phyloP scores from a whole-genome alignment of 768 basidiomycete genomes.

The Coprinopsis cinerea region DNA sequence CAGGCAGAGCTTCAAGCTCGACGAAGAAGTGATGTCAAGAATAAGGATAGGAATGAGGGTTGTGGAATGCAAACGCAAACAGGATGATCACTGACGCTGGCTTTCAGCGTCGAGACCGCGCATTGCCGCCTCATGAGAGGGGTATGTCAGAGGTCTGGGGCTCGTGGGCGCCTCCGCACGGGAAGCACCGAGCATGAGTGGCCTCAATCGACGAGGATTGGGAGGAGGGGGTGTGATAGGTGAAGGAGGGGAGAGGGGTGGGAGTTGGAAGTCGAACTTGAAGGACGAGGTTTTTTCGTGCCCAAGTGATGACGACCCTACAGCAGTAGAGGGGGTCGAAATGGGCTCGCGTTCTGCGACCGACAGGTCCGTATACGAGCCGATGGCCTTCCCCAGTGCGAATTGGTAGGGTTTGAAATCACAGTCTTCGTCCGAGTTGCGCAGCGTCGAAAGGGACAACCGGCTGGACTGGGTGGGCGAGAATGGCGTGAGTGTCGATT shows the following conservation, averaged over 20 bases:
- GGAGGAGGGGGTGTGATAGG: background rate
- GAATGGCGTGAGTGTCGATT: constrained; percentile 5
- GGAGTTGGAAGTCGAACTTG: background rate
- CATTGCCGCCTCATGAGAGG: background rate
- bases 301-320: background rate
- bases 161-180: background rate
- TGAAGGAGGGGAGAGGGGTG: background rate
- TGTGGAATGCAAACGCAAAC: background rate
- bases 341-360: background rate
- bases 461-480: background rate
- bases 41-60: background rate
- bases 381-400: constrained; percentile 9
- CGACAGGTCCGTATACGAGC: constrained; percentile 12
- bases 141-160: background rate
- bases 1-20: background rate
- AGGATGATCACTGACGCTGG: background rate
- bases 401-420: background rate
- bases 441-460: background rate
- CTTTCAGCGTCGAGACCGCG: background rate
- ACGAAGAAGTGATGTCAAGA: no score
- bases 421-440: background rate
- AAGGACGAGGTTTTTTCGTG: background rate
- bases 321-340: background rate
- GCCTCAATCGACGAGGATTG: background rate
- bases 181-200: background rate